Base-by-base conservation (phyloP, 2,329 filamentous ascomycete species). In the Emergomyces orientalis region DNA sequence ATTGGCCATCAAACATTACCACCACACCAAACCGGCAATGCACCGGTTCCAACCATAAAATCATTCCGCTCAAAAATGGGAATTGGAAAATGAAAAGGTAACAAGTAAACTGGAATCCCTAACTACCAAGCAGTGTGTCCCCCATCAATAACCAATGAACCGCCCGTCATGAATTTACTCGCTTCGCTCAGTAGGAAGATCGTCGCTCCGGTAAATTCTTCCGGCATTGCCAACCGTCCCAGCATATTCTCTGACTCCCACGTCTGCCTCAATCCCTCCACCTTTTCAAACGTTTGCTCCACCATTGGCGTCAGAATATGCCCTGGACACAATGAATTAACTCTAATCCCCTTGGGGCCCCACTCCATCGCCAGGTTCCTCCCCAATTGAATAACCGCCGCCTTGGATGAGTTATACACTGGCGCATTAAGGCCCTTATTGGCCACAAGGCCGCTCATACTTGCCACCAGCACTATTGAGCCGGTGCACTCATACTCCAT, bases 271-370 rank as follows among this genome's bases (percentile, higher is more conserved):
- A 74, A 68, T 70, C 91, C 88, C 0, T 91, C 90, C 67, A 84
- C 89, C 65, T 88, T 81, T 66, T 86, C 81, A 70, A 96, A 94
- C 32, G 95, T 82, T 62, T 84, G 82, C 72, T 90, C 84, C 1
- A 93, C 89, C 91, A 96, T 95, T 30, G 88, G 84, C 1, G 81
- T 83, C 30, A 82, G 73, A 52, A 83, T 82, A 64, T 83, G 81
- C 0, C 81, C 81, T 1, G 81, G 80, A 63, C 77, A 81, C 22
- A 83, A 66, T 22, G 76, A 78, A 67, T 84, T 84, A 11, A 84
- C 81, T 1, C 80, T 74, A 59, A 84, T 82, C 0, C 78, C 73
- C 49, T 74, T 73, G 34, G 74, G 75, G 60, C 74, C 79, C 81
- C 76, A 83, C 70, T 83, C 82, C 65, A 80, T 80, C 0, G 82